phyloP scores from a whole-genome alignment of 345 rosid genomes.

The Pelargonium nanum region DNA sequence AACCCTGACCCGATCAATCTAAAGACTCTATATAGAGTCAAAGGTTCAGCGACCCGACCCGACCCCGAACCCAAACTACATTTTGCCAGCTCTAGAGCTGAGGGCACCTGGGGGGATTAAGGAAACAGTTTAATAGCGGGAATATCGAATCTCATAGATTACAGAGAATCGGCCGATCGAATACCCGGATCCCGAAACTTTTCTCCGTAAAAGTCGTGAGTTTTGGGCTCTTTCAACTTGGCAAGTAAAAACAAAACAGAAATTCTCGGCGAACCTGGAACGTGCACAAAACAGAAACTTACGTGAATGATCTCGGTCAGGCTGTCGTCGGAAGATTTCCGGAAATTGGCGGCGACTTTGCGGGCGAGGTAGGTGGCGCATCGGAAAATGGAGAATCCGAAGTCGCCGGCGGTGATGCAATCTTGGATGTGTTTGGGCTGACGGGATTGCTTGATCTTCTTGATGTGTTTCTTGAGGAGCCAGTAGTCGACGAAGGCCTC shows the following conservation, averaged over 20 bases:
- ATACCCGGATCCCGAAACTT: too few relatives aligned
- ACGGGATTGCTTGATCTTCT: conserved; percentile 55
- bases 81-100: too few relatives aligned
- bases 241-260: neutral
- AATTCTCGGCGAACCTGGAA: neutral
- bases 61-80: too few relatives aligned
- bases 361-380: conserved; percentile 36
- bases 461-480: conserved; percentile 77
- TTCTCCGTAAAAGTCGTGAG: too few relatives aligned
- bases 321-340: conserved; percentile 9
- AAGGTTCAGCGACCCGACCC: too few relatives aligned
- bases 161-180: too few relatives aligned
- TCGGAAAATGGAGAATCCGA: conserved; percentile 50
- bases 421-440: conserved; percentile 31
- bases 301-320: conserved; percentile 60
- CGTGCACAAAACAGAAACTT: neutral
- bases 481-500: conserved; percentile 88
- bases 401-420: conserved; percentile 13
- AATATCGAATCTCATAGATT: too few relatives aligned
- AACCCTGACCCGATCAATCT: too few relatives aligned
- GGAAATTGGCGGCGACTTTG: conserved; percentile 20
- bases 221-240: neutral
- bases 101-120: too few relatives aligned
- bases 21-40: too few relatives aligned
- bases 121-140: too few relatives aligned